phyloP scores from a whole-genome alignment of 1,284 basidiomycete genomes.

The Tremellales sp. region DNA sequence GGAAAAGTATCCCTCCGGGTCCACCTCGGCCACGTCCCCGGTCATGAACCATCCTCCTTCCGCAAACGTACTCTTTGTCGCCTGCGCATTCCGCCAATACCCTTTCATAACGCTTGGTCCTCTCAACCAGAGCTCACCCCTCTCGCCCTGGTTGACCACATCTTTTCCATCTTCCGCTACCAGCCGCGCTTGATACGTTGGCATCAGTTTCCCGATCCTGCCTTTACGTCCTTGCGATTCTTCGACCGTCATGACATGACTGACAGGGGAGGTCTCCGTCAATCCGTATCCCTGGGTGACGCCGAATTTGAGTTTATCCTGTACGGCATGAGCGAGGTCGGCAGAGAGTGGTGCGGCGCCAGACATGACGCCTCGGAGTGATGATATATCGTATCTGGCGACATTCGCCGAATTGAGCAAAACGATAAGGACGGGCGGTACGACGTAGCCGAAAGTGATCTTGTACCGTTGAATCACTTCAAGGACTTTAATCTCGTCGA shows the following conservation, averaged over 20 bases:
- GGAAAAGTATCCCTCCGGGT: slow-evolving; percentile 57
- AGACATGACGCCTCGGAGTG: slow-evolving; percentile 60
- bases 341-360: slow-evolving; percentile 77
- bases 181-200: slow-evolving; percentile 72
- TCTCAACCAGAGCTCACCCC: slow-evolving; percentile 75
- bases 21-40: slow-evolving; percentile 65
- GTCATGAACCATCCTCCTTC: slow-evolving; percentile 72
- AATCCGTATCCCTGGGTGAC: slow-evolving; percentile 50
- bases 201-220: slow-evolving; percentile 66
- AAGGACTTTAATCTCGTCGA: slow-evolving; percentile 57
- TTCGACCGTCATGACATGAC: slow-evolving; percentile 38
- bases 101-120: slow-evolving; percentile 77
- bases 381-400: slow-evolving; percentile 64
- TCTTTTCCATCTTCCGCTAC: slow-evolving; percentile 51
- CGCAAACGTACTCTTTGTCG: slow-evolving; percentile 65
- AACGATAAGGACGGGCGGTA: slow-evolving; percentile 75
- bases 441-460: slow-evolving; percentile 62
- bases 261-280: slow-evolving; percentile 52
- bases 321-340: slow-evolving; percentile 32
- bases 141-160: slow-evolving; percentile 53
- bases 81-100: slow-evolving; percentile 60
- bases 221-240: slow-evolving; percentile 52
- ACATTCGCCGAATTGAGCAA: slow-evolving; percentile 54
- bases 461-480: slow-evolving; percentile 65
- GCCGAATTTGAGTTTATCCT: slow-evolving; percentile 19